Evolutionary conservation across 768 basidiomycete species (phyloP).

Genomic region (Ramaria sp.): DNA sequence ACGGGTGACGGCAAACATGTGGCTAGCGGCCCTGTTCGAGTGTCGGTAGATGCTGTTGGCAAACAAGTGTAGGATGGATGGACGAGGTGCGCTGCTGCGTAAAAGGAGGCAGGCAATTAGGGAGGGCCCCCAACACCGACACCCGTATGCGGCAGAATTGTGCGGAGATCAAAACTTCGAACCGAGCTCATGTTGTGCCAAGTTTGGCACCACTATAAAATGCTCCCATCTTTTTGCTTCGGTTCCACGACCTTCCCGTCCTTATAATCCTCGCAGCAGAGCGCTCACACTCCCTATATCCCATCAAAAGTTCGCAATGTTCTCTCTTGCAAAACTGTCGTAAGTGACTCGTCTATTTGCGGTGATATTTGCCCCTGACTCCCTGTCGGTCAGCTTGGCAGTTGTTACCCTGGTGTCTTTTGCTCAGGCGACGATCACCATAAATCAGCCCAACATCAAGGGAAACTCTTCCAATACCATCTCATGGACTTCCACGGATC

Average conservation of each 20-base stretch:
- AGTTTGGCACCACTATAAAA: not conserved
- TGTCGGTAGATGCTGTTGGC: too few species aligned
- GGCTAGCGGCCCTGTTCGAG: too few species aligned
- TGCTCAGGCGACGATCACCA: conserved; percentile 5
- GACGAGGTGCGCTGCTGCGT: too few species aligned
- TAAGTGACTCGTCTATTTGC: not conserved
- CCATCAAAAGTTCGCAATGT: not conserved
- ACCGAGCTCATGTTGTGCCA: not conserved
- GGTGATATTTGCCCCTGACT: not conserved
- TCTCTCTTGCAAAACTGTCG: not conserved
- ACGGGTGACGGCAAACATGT: too few species aligned
- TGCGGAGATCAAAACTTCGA: not conserved
- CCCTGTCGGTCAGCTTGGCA: not conserved
- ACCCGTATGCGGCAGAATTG: too few species aligned
- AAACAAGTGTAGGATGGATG: too few species aligned
- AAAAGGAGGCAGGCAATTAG: too few species aligned
- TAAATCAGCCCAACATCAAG: not conserved
- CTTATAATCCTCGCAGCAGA: not conserved
- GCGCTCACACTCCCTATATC: not conserved
- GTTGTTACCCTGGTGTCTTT: conserved; percentile 7
- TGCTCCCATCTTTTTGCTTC: not conserved
- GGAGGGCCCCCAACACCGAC: too few species aligned
- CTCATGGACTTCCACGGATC: conserved; percentile 3
- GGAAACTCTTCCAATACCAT: not conserved
- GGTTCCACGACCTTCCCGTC: not conserved